phyloP scores from a whole-genome alignment of 1,139 yeast genomes.

The Hyphopichia burtonii region DNA sequence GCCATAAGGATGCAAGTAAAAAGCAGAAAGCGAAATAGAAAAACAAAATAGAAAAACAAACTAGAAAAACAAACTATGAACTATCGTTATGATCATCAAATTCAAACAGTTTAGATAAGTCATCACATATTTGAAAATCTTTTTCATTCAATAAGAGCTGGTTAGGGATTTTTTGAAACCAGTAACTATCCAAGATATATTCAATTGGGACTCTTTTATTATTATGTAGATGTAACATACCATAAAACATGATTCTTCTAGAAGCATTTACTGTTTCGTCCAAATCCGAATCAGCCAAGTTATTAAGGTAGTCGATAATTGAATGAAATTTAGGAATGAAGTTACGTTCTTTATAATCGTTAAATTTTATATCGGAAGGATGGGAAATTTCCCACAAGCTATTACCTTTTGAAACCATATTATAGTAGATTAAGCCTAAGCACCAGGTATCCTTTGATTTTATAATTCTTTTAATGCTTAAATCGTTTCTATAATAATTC shows the following conservation, averaged over 20 bases:
- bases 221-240: constrained; percentile 1
- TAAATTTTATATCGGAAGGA: constrained; percentile 2
- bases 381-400: constrained; percentile 4
- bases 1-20: too few species aligned
- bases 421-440: constrained; percentile 10
- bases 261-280: constrained; percentile 1
- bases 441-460: constrained; percentile 7
- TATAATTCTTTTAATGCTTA: constrained; percentile 1
- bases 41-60: too few species aligned
- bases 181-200: constrained; percentile 3
- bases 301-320: constrained; percentile 1
- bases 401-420: constrained; percentile 8
- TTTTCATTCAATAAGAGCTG: background rate
- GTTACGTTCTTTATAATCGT: background rate
- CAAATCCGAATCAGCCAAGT: background rate
- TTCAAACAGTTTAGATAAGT: background rate
- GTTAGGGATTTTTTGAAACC: constrained; percentile 1
- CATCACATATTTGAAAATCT: background rate
- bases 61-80: background rate
- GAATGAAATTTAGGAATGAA: constrained; percentile 3
- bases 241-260: constrained; percentile 3
- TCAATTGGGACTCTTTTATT: constrained; percentile 3
- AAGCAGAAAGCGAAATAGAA: background rate
- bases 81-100: background rate
- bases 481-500: constrained; percentile 1